These are phyloP conservation scores for Podila minutissima DNA, from an alignment of 192 early-diverging fungal species.

Conservation along the genomic window DNA sequence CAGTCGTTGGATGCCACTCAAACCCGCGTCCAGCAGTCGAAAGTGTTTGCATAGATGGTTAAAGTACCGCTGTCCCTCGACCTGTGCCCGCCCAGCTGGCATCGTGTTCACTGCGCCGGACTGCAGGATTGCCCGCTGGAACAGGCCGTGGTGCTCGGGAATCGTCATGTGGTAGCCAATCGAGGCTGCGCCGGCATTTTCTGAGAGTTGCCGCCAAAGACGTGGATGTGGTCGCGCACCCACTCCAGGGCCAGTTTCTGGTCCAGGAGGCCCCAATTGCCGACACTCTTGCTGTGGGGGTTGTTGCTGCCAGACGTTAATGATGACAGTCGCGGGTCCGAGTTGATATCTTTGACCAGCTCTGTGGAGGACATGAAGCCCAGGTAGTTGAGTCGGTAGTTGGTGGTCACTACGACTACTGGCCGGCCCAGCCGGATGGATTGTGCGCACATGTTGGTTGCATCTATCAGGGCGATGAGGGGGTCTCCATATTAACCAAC, in stretches of 20 bases:
- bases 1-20: slow-evolving; percentile 7
- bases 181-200: slow-evolving; percentile 59
- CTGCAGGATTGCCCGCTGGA: slow-evolving; percentile 39
- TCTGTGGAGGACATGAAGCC: slow-evolving; percentile 45
- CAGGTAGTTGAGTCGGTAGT: slow-evolving; percentile 48
- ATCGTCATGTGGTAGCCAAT: slow-evolving; percentile 38
- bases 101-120: slow-evolving; percentile 33
- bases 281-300: slow-evolving; percentile 8
- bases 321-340: background rate
- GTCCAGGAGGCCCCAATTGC: slow-evolving; percentile 63
- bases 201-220: slow-evolving; percentile 66
- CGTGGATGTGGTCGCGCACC: slow-evolving; percentile 61
- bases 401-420: slow-evolving; percentile 40
- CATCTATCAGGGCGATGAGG: background rate
- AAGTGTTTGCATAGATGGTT: slow-evolving; percentile 26
- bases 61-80: slow-evolving; percentile 34
- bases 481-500: too few species aligned
- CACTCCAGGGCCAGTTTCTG: slow-evolving; percentile 61
- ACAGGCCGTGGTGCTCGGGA: slow-evolving; percentile 31
- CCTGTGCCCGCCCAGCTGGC: slow-evolving; percentile 3
- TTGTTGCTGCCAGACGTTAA: too few species aligned
- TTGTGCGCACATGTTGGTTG: slow-evolving; percentile 17
- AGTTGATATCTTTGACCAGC: slow-evolving; percentile 14
- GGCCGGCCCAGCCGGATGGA: slow-evolving; percentile 11
- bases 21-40: background rate